A percentile compares a stretch with the other conserved stretches of the same genome.
These are phyloP conservation scores for Suillus subluteus DNA, from an alignment of 768 basidiomycete genomes.

Conservation along the genomic window DNA sequence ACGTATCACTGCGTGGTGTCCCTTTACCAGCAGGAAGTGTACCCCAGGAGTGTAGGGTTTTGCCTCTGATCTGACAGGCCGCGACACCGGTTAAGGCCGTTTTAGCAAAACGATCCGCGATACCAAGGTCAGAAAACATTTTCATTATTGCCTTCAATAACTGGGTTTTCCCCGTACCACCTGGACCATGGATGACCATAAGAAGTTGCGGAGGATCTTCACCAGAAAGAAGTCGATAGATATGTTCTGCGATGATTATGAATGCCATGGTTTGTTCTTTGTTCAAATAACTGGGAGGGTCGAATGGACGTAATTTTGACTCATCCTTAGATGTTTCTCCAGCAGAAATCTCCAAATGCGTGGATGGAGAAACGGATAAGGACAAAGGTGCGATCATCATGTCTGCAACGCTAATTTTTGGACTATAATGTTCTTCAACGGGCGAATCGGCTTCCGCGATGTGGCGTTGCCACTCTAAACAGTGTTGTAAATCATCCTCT, in stretches of 20 bases:
- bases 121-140: background rate
- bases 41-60: background rate
- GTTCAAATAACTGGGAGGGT: background rate
- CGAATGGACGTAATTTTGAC: no score
- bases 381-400: no score
- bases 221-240: slow-evolving; percentile 9
- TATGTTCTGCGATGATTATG: slow-evolving; percentile 38
- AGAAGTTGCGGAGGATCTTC: slow-evolving; percentile 30
- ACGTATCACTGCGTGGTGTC: background rate
- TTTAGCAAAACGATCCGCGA: background rate
- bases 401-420: accelerated
- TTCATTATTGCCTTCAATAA: slow-evolving; percentile 40
- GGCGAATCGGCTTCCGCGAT: no score
- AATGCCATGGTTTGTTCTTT: slow-evolving; percentile 26
- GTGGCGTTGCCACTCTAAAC: no score
- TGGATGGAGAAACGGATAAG: no score
- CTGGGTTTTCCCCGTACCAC: slow-evolving; percentile 12
- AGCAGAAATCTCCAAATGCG: no score
- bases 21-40: background rate
- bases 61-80: background rate
- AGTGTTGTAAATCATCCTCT: no score
- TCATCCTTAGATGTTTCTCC: no score
- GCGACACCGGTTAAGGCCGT: background rate
- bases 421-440: no score
- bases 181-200: slow-evolving; percentile 44